These are phyloP conservation scores for Elsinoe ampelina DNA, from an alignment of 2,329 filamentous ascomycete genomes.

Conservation along the genomic window DNA sequence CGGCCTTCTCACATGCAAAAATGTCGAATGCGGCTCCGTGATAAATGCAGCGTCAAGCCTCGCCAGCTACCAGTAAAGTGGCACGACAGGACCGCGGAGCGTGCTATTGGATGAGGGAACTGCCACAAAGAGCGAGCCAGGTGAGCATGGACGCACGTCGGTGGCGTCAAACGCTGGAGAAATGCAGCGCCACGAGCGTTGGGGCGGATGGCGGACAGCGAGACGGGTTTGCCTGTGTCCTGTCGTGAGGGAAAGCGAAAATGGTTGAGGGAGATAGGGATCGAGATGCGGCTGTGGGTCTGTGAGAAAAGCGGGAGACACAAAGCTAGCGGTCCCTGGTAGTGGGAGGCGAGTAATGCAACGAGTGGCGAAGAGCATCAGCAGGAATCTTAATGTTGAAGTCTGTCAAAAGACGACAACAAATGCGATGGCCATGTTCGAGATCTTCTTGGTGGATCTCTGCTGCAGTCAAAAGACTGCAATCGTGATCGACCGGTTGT, in stretches of 20 bases:
- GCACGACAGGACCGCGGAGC: conserved; percentile 9
- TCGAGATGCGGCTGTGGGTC: conserved; percentile 11
- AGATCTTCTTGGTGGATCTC: background rate
- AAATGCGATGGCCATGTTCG: background rate
- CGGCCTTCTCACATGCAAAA: conserved; percentile 7
- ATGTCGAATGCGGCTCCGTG: conserved; percentile 7
- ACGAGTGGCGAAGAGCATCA: background rate
- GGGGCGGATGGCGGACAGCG: background rate
- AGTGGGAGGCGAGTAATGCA: background rate
- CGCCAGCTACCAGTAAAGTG: background rate
- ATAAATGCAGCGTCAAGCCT: background rate
- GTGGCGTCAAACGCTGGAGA: conserved; percentile 1
- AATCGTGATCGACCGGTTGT: background rate
- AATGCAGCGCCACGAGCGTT: conserved; percentile 8
- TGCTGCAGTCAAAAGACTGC: background rate
- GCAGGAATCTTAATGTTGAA: background rate
- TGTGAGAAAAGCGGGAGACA: background rate
- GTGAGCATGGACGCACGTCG: conserved; percentile 1
- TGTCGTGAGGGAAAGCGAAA: background rate
- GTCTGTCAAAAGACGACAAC: background rate
- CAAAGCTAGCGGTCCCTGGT: background rate
- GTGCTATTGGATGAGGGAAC: background rate
- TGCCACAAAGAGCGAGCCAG: background rate
- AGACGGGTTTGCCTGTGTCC: background rate
- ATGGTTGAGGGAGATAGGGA: conserved; percentile 10